Percentiles rank a stretch among this genome's conserved stretches.
These are phyloP conservation scores for Aegle marmelos DNA, from an alignment of 345 rosid genomes.

Conservation along the genomic window DNA sequence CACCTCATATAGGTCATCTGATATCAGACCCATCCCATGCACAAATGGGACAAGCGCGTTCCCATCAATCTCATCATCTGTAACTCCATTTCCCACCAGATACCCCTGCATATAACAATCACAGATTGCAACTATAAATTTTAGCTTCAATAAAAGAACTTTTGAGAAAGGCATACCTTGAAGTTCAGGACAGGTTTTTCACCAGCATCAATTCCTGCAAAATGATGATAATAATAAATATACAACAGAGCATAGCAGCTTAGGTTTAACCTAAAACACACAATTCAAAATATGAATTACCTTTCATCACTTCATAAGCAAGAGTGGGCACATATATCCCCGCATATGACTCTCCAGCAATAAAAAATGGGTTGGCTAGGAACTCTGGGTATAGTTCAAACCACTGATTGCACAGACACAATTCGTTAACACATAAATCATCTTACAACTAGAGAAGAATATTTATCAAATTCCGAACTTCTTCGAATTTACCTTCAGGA, in stretches of 20 bases:
- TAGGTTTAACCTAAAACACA: neutral
- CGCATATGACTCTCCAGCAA: slow-evolving; percentile 95
- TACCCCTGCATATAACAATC: slow-evolving; percentile 58
- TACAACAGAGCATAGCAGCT: neutral
- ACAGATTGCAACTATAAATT: slow-evolving; percentile 4
- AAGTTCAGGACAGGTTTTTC: slow-evolving; percentile 59
- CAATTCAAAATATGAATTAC: slow-evolving; percentile 29
- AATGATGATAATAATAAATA: neutral
- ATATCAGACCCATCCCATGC: slow-evolving; percentile 92
- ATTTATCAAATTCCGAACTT: neutral
- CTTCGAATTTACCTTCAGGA: slow-evolving; percentile 50
- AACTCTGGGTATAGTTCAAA: slow-evolving; percentile 78
- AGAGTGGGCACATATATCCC: slow-evolving; percentile 90
- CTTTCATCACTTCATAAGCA: slow-evolving; percentile 66
- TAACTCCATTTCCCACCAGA: slow-evolving; percentile 87
- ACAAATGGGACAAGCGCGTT: slow-evolving; percentile 84
- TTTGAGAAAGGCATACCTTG: slow-evolving; percentile 41
- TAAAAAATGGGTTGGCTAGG: slow-evolving; percentile 67
- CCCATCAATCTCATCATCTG: slow-evolving; percentile 72
- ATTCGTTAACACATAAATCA: neutral
- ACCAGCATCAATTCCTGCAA: slow-evolving; percentile 60
- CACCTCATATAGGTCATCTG: slow-evolving; percentile 73
- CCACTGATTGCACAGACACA: slow-evolving; percentile 52
- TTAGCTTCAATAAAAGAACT: slow-evolving; percentile 7
- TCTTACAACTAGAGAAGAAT: slow-evolving; percentile 1